Conservation (phyloP, 176 grass and related monocot genomes). For the Chloris gayana region DNA sequence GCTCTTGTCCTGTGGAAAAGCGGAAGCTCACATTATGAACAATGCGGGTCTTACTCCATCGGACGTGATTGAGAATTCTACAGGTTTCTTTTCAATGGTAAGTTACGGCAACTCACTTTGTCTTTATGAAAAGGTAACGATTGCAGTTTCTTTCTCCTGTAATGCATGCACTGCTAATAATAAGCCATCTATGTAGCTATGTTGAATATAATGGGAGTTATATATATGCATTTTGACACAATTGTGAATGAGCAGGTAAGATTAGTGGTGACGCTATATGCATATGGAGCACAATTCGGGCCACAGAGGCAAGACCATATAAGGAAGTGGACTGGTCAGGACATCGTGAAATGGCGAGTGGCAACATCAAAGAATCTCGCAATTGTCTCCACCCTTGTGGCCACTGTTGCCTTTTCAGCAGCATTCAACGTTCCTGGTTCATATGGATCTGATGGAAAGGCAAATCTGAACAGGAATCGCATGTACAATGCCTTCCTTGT, state of each 20-base stretch:
- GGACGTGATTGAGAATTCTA: slow-evolving; percentile 25
- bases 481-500: slow-evolving; percentile 41
- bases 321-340: slow-evolving; percentile 42
- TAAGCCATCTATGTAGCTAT: background rate
- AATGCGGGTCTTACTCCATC: slow-evolving; percentile 42
- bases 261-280: slow-evolving; percentile 21
- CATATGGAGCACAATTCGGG: slow-evolving; percentile 38
- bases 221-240: background rate
- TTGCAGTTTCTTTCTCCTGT: background rate
- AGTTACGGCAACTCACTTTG: background rate
- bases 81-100: slow-evolving; percentile 56
- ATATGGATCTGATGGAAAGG: slow-evolving; percentile 41
- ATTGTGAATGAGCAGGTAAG: slow-evolving; percentile 22
- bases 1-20: slow-evolving; percentile 11
- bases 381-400: slow-evolving; percentile 53
- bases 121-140: background rate
- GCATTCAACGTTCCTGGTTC: slow-evolving; percentile 65
- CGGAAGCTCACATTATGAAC: slow-evolving; percentile 41
- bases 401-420: slow-evolving; percentile 55
- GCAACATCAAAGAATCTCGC: slow-evolving; percentile 39
- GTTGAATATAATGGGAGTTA: background rate
- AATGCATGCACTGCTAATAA: background rate
- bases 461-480: slow-evolving; percentile 26
- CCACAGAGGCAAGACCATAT: slow-evolving; percentile 56
- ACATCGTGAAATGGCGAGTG: slow-evolving; percentile 50